Conservation (phyloP, 1,139 yeast genomes). For the Lodderomyces metapsilosis region DNA sequence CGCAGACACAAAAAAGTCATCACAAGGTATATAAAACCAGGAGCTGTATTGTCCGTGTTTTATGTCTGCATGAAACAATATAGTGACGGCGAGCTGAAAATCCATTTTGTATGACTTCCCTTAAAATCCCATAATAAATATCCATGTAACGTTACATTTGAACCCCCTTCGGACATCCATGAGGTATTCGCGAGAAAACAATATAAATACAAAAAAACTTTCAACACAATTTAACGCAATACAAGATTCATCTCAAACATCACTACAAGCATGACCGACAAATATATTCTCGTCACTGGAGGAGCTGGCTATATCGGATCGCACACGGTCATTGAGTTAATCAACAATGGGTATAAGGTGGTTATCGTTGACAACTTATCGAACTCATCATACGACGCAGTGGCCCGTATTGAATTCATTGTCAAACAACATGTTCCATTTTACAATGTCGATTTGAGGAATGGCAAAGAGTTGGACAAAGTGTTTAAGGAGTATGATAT, state of each 20-base stretch:
- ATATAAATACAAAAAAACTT: neutral
- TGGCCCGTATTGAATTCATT: conserved; percentile 62
- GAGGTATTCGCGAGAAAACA: neutral
- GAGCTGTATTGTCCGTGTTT: no score
- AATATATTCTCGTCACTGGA: conserved; percentile 71
- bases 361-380: conserved; percentile 69
- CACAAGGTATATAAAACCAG: no score
- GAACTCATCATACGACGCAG: conserved; percentile 68
- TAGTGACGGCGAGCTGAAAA: no score
- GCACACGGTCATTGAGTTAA: conserved; percentile 69
- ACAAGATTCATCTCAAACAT: neutral
- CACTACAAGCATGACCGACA: conserved; percentile 14
- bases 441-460: conserved; percentile 58
- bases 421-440: conserved; percentile 53
- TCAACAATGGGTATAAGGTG: conserved; percentile 65
- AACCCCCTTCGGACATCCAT: neutral
- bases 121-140: no score
- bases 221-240: neutral
- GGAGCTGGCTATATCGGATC: conserved; percentile 91
- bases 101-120: no score
- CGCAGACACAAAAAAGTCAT: neutral
- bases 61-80: no score
- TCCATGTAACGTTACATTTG: conserved; percentile 9
- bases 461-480: conserved; percentile 43
- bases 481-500: conserved; percentile 54